Evolutionary conservation across 2,329 filamentous ascomycete genomes (phyloP), one percentile per base, ranked within the genome.

Genomic region (Beauveria scarabaeidicola): DNA sequence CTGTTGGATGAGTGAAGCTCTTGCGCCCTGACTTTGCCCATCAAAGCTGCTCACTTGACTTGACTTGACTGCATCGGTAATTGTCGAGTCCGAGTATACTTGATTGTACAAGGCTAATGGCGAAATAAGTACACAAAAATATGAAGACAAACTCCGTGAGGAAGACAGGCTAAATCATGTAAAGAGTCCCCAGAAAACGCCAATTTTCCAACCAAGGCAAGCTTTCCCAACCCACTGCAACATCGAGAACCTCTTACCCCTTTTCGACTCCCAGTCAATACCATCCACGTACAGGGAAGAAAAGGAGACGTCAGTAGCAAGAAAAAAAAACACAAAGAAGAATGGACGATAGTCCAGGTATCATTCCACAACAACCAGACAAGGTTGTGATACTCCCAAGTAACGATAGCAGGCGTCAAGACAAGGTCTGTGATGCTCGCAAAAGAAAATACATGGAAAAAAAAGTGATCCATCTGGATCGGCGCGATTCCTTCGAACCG

Each of bases 331-430:
- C 47, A 40, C 23, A 38, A 27, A 10, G 40, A 51, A 55, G 40
- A 51, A 51, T 51, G 55, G 55, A 58, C 55, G 36, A 29, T 25
- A 51, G 55, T 58, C 55, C 55, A 58, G 55, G 46, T 58, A 58
- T 58, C 55, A 51, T 58, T 51, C 38, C 36, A 23, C 38, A n/a
- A 58, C 46, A n/a, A 51, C 46, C 46, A 21, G 13, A 48, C 36
- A 32, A 50, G 21, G 21, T 58, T 38, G 17, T 41, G 36, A n/a
- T 32, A 44, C 41, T 58, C 29, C 46, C 25, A 15, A 43, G n/a
- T 38, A 48, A 9, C 11, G 36, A 43, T 5, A 48, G 17, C 19
- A 27, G 32, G 32, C 32, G 32, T 36, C 32, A 41, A 27, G 21
- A 17, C 25, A 50, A 58, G 21, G 36, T 9, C 10, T 1, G 27